Percentiles rank a stretch among this genome's conserved stretches.
Evolutionary conservation across 768 basidiomycete genomes (phyloP).

Genomic region (Trichaptum fuscoviolaceum): DNA sequence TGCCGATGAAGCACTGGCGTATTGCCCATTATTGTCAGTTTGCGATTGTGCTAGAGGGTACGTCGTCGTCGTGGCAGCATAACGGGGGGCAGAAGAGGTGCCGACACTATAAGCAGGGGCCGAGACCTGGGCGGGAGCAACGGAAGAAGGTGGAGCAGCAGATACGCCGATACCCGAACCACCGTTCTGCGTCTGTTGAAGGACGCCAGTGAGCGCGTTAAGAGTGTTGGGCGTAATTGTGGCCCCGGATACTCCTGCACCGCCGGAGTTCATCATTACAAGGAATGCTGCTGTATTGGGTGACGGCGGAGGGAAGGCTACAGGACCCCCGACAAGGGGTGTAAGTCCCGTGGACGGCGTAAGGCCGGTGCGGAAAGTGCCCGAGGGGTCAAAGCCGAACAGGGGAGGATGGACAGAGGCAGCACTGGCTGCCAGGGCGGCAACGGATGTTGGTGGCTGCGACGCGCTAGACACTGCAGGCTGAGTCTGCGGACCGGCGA

Average conservation of each 20-base stretch:
- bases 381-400: conserved; percentile 55
- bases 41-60: conserved; percentile 11
- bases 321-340: conserved; percentile 69
- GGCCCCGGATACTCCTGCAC: conserved; percentile 28
- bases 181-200: conserved; percentile 40
- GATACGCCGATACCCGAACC: conserved; percentile 19
- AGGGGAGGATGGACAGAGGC: conserved; percentile 20
- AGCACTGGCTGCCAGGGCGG: not conserved
- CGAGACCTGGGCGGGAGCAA: conserved; percentile 29
- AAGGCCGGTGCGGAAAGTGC: conserved; percentile 77
- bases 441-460: conserved; percentile 4
- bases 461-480: conserved; percentile 29
- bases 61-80: conserved; percentile 11
- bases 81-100: conserved; percentile 24
- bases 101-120: not conserved
- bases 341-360: conserved; percentile 84
- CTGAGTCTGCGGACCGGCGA: conserved; percentile 71
- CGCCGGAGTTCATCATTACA: conserved; percentile 74
- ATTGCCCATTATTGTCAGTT: conserved; percentile 15
- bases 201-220: conserved; percentile 74
- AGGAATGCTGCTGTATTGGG: conserved; percentile 92
- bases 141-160: conserved; percentile 26
- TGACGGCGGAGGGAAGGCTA: conserved; percentile 75
- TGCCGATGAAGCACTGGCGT: conserved; percentile 40
- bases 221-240: conserved; percentile 71